A percentile compares a stretch with the other conserved stretches of the same genome.
Conservation (phyloP, 192 early-diverging fungal genomes). For the Coemansia nantahalensis region DNA sequence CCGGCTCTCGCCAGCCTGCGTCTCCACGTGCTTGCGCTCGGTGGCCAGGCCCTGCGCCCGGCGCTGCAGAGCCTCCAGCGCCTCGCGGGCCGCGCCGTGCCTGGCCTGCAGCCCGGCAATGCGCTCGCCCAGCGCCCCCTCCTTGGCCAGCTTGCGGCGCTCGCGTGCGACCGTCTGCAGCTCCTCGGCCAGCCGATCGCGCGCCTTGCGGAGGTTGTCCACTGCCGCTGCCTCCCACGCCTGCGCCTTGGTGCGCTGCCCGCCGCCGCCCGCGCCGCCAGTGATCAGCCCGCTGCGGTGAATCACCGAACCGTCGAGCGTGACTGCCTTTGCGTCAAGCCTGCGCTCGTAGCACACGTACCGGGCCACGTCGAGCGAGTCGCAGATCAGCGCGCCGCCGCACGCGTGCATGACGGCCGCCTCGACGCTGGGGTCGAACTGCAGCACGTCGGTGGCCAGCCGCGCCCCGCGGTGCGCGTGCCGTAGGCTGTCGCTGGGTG, state of each 20-base stretch:
- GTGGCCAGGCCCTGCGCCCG: slow-evolving; percentile 61
- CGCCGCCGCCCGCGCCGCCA: slow-evolving; percentile 60
- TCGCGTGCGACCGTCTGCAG: slow-evolving; percentile 68
- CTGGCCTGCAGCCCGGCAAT: slow-evolving; percentile 61
- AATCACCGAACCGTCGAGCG: slow-evolving; percentile 91
- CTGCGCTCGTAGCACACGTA: slow-evolving; percentile 80
- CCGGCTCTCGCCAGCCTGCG: slow-evolving; percentile 18
- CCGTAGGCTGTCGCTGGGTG: slow-evolving; percentile 79
- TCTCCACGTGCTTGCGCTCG: slow-evolving; percentile 58
- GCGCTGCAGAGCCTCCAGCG: slow-evolving; percentile 51
- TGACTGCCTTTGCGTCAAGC: slow-evolving; percentile 87
- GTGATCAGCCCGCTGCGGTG: slow-evolving; percentile 97
- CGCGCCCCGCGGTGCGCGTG: slow-evolving; percentile 76
- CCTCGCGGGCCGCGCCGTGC: slow-evolving; percentile 59
- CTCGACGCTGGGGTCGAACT: slow-evolving; percentile 76
- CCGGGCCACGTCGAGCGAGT: slow-evolving; percentile 79
- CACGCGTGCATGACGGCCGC: slow-evolving; percentile 86
- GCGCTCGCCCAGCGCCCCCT: slow-evolving; percentile 59
- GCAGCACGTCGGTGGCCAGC: slow-evolving; percentile 91
- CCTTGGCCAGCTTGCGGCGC: slow-evolving; percentile 65
- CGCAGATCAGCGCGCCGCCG: slow-evolving; percentile 90
- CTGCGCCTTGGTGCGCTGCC: slow-evolving; percentile 50
- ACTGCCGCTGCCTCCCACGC: slow-evolving; percentile 90
- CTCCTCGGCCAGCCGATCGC: slow-evolving; percentile 67
- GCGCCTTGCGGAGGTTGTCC: slow-evolving; percentile 69